These are phyloP conservation scores for Dendrobium catenatum DNA, from an alignment of 106 monocot species.

Conservation along the genomic window DNA sequence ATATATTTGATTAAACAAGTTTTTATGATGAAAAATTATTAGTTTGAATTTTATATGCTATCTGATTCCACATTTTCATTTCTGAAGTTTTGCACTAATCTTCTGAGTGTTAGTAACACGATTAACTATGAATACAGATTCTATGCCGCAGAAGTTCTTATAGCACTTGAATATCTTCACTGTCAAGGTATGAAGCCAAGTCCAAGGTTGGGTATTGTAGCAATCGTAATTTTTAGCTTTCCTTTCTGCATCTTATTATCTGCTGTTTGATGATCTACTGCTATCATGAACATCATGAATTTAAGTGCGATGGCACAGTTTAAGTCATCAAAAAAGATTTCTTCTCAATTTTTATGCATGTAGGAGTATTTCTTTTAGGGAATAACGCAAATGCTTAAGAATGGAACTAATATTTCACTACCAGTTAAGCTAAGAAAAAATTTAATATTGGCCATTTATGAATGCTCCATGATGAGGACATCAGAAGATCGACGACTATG, in stretches of 20 bases:
- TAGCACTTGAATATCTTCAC: slow-evolving; percentile 94
- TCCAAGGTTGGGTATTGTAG: not conserved
- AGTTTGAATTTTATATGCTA: not conserved
- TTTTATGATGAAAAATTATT: not conserved
- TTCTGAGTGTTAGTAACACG: not conserved
- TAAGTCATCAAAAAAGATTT: not conserved
- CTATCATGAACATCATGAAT: not conserved
- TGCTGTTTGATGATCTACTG: not conserved
- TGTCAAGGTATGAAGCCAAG: slow-evolving; percentile 72
- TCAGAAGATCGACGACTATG: too few relatives aligned
- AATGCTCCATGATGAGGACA: not conserved
- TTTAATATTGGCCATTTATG: not conserved
- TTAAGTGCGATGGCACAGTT: not conserved
- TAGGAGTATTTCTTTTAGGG: not conserved
- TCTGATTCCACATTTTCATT: not conserved
- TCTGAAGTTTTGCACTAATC: not conserved
- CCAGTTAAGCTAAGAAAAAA: not conserved
- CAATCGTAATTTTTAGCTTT: not conserved
- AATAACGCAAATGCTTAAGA: not conserved
- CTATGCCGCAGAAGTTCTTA: slow-evolving; percentile 88
- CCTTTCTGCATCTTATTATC: not conserved
- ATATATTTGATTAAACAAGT: not conserved
- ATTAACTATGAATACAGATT: slow-evolving; percentile 45
- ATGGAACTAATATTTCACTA: not conserved
- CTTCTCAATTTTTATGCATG: not conserved